Evolutionary conservation across 805 yeast genomes (phyloP), one percentile per base, ranked within the genome.

Genomic region (Lipomyces japonicus): DNA sequence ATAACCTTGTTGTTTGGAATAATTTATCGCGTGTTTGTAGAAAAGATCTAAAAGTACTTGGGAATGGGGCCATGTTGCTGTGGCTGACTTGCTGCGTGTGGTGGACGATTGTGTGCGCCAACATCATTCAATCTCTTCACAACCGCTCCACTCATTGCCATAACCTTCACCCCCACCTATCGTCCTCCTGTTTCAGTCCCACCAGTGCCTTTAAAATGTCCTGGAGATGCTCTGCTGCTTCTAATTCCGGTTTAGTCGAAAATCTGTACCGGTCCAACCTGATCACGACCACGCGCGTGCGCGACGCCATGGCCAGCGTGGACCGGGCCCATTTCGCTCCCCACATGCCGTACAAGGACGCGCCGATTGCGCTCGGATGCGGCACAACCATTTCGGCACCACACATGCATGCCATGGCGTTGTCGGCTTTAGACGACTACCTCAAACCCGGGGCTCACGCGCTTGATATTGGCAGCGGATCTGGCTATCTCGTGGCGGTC

Each of bases 381-480:
- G 54, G 53, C 7, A 53, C 55, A 4, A 57, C 60, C 4, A 57
- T 57, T 21, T 57, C 61, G 14, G 61, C 61, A n/a, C 61, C 61
- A 2, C 61, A 57, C 30, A 57, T 57, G 61, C 61, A 57, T 40
- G 59, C 57, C 18, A 40, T 28, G 6, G 53, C 61, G 18, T 14
- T 48, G 10, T 46, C 49, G 30, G 39, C 54, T 7, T 44, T 57
- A 21, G 53, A 39, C n/a, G 31, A 32, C 25, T 39, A 22, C 19
- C 40, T 57, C 24, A n/a, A 37, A 16, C 58, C 58, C 9, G 61
- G 61, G 9, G 41, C 42, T n/a, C 12, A 34, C 9, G 61, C 36
- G 14, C 47, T 57, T 18, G 61, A 57, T 36, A 37, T 57, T 23
- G 61, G 61, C 16, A 44, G 52, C 16, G 61, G 61, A 22, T 52